Conservation (phyloP, 208 protist genomes). For the Kentomonas sorsogonicus region DNA sequence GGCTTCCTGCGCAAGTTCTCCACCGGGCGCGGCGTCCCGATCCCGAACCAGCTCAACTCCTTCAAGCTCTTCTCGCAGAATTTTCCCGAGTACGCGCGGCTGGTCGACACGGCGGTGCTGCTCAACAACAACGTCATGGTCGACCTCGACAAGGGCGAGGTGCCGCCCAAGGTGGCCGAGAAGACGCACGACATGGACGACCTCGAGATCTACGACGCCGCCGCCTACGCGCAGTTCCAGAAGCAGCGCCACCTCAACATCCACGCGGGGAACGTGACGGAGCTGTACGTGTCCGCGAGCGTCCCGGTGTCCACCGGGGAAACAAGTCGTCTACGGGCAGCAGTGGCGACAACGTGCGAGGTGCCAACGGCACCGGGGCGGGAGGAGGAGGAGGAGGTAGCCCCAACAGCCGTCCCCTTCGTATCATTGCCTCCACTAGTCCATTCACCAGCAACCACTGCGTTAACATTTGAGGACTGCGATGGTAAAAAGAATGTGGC, state of each 20-base stretch:
- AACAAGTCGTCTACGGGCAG: too few species aligned
- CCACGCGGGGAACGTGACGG: slow-evolving; percentile 51
- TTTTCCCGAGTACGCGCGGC: slow-evolving; percentile 53
- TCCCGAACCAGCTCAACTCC: slow-evolving; percentile 73
- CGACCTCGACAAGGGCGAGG: slow-evolving; percentile 69
- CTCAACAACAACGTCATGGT: slow-evolving; percentile 89
- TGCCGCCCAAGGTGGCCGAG: slow-evolving; percentile 71
- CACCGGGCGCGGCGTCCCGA: slow-evolving; percentile 72
- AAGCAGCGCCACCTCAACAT: slow-evolving; percentile 60
- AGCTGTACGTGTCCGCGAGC: slow-evolving; percentile 33
- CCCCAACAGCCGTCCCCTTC: too few species aligned
- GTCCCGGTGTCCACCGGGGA: too few species aligned
- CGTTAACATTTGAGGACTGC: too few species aligned
- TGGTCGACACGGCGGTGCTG: slow-evolving; percentile 61
- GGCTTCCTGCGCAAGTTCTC: slow-evolving; percentile 81
- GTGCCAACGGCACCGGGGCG: too few species aligned
- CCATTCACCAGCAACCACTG: too few species aligned
- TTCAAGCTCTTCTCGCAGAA: slow-evolving; percentile 84
- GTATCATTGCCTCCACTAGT: too few species aligned
- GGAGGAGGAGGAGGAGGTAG: too few species aligned
- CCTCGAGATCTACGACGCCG: slow-evolving; percentile 52
- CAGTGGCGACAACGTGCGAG: too few species aligned
- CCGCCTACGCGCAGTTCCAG: slow-evolving; percentile 64
- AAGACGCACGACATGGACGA: slow-evolving; percentile 22
- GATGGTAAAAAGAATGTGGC: too few species aligned